Conservation (phyloP, 2,329 filamentous ascomycete genomes). For the Fusarium sp. region DNA sequence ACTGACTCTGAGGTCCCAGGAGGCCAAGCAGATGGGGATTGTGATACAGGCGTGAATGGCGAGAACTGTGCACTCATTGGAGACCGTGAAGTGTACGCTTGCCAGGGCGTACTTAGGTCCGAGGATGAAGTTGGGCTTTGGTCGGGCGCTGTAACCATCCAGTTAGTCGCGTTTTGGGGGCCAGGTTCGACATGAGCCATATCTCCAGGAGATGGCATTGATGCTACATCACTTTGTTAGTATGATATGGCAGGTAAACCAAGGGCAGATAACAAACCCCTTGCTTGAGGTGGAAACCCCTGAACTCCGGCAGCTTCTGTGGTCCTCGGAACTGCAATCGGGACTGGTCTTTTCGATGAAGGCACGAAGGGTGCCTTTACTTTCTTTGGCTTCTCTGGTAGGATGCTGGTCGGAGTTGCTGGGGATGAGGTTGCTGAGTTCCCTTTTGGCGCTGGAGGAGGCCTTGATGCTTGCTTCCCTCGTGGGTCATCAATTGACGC, state of each 20-base stretch:
- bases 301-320: constrained; percentile 57
- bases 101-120: constrained; percentile 63
- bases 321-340: constrained; percentile 59
- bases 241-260: neutral
- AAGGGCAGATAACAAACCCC: constrained; percentile 57
- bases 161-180: constrained; percentile 56
- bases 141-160: constrained; percentile 60
- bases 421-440: constrained; percentile 65
- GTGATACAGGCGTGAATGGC: constrained; percentile 61
- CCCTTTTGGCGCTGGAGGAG: constrained; percentile 56
- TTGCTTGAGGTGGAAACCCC: constrained; percentile 56
- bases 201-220: constrained; percentile 27
- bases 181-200: constrained; percentile 50
- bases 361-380: constrained; percentile 58
- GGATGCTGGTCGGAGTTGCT: constrained; percentile 58
- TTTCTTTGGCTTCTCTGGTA: constrained; percentile 56
- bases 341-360: constrained; percentile 60
- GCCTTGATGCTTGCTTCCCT: constrained; percentile 58
- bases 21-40: constrained; percentile 58
- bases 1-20: constrained; percentile 54
- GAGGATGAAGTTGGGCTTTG: constrained; percentile 58
- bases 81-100: constrained; percentile 63
- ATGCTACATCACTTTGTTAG: constrained; percentile 28
- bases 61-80: constrained; percentile 65
- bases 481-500: constrained; percentile 65